Evolutionary conservation across 768 basidiomycete species (phyloP), one percentile per base, ranked within the genome.

Genomic region (Guyanaporus albipodus): DNA sequence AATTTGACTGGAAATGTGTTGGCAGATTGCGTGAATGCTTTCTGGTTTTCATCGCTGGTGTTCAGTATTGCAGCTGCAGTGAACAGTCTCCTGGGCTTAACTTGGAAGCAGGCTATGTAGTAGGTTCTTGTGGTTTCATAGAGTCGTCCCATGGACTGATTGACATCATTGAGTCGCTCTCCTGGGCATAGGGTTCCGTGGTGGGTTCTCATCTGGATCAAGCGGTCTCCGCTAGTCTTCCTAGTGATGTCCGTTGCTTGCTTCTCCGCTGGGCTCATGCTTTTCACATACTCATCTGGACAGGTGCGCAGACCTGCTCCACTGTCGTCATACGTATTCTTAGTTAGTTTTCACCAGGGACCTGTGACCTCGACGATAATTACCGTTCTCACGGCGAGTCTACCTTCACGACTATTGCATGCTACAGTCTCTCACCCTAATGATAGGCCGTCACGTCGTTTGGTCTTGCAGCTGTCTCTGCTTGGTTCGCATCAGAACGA

Each of bases 171-270:
- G 44, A 77, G 75, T 49, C 77, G 76, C 27, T 79, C 77, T 6
- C 76, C 76, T 43, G 74, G 76, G 43, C 72, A 78, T 53, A 72
- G 76, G 50, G 76, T 78, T 40, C 76, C 76, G 8, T 78, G 76
- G 76, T 78, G 76, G 76, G 75, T 79, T 19, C 61, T 77, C 33
- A 89, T 90, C 55, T 91, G 86, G 87, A 90, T 90, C 69, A 90
- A 89, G 61, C 73, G 87, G 28, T 87, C 86, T 6, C 87, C 87
- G 12, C 73, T 91, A 27, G 84, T 89, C 51, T 88, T 90, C 69
- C 78, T 90, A 37, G 87, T 90, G 49, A 73, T 90, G 62, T 87
- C 88, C 43, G 87, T 90, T 36, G 85, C 85, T 32, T 85, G 83
- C 65, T 91, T 91, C 66, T 89, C 85, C 1, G 74, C 85, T 33